A percentile compares a stretch with the other conserved stretches of the same genome.
phyloP scores from a whole-genome alignment of 1,139 yeast genomes.

The Scheffersomyces parashehatae region DNA sequence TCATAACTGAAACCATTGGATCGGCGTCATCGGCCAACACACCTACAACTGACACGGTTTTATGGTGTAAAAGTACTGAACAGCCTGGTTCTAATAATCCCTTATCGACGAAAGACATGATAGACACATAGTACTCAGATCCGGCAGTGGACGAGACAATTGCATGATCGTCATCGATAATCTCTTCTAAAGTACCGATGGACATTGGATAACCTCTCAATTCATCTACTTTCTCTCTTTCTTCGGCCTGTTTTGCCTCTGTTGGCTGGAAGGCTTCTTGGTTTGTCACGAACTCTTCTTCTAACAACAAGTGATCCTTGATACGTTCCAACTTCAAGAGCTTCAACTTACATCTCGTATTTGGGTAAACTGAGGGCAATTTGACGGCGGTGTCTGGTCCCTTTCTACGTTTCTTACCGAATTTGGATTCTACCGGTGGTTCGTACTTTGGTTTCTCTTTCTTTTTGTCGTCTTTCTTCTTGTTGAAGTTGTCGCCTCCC shows the following conservation, averaged over 20 bases:
- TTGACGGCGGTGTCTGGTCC: constrained; percentile 88
- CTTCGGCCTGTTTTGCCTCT: constrained; percentile 96
- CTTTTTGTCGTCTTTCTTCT: constrained; percentile 76
- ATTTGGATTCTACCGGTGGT: constrained; percentile 95
- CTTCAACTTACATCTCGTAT: constrained; percentile 89
- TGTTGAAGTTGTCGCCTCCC: constrained; percentile 55
- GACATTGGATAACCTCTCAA: constrained; percentile 97
- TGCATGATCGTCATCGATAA: constrained; percentile 98
- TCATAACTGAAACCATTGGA: constrained; percentile 98
- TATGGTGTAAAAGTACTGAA: constrained; percentile 92
- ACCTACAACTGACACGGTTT: constrained; percentile 92
- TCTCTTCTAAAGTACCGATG: constrained; percentile 94
- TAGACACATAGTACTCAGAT: constrained; percentile 94
- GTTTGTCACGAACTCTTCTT: constrained; percentile 94
- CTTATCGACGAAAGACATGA: constrained; percentile 96
- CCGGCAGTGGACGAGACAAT: constrained; percentile 96
- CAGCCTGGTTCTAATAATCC: constrained; percentile 98
- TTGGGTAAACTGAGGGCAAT: constrained; percentile 87
- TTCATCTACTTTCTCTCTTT: constrained; percentile 91
- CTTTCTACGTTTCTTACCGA: constrained; percentile 86
- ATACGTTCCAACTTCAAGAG: constrained; percentile 91
- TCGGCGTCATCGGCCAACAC: constrained; percentile 96
- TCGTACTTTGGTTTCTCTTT: constrained; percentile 92
- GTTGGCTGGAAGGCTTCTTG: constrained; percentile 95
- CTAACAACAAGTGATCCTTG: constrained; percentile 91